A percentile compares a stretch with the other conserved stretches of the same genome.
Evolutionary conservation across 306 rosid genomes (phyloP).

Genomic region (Lathyrus oleraceus): DNA sequence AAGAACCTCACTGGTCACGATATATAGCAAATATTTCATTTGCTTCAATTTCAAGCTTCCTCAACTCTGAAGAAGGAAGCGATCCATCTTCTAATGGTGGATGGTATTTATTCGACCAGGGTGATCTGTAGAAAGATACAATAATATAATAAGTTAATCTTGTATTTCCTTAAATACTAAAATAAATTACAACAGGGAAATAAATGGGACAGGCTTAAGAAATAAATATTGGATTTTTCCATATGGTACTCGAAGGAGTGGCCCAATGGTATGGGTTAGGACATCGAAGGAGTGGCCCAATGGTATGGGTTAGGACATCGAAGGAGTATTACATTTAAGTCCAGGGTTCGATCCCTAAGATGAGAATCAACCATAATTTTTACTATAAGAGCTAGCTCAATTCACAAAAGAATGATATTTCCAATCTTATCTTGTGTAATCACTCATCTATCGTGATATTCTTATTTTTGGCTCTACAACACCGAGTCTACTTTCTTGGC

Average conservation of each 20-base stretch:
- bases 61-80: constrained; percentile 71
- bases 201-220: neutral
- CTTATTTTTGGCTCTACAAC: neutral
- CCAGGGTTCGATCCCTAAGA: neutral
- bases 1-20: constrained; percentile 99
- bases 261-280: neutral
- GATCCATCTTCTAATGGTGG: constrained; percentile 86
- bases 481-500: neutral
- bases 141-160: neutral
- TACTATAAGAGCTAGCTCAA: neutral
- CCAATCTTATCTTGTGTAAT: neutral
- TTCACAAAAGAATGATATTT: neutral
- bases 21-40: constrained; percentile 85
- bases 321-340: neutral
- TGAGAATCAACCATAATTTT: neutral
- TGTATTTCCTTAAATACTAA: neutral
- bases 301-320: neutral
- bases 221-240: constrained; percentile 18
- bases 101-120: constrained; percentile 93
- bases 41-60: constrained; percentile 94
- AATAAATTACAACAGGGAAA: neutral
- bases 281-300: neutral
- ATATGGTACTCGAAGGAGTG: neutral
- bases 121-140: constrained; percentile 65
- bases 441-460: neutral